A percentile compares a stretch with the other conserved stretches of the same genome.
Evolutionary conservation across 2,329 filamentous ascomycete genomes (phyloP).

Genomic region (Penicillium sp.): DNA sequence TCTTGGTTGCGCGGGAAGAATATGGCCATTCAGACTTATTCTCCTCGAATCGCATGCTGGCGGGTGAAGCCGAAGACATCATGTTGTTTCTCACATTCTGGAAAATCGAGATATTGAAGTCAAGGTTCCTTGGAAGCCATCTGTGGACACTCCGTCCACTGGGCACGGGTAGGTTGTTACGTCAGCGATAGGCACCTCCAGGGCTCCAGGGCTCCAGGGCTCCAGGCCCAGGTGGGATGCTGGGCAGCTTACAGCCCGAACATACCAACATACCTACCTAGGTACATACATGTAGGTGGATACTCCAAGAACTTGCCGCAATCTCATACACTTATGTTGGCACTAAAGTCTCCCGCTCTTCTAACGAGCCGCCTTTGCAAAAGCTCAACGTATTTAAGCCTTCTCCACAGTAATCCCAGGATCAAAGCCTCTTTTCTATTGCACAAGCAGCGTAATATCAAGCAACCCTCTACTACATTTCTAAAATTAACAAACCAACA

Average conservation of each 20-base stretch:
- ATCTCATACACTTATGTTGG: neutral
- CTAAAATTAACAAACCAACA: no score
- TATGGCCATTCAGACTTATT: slow-evolving; percentile 16
- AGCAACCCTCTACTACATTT: neutral
- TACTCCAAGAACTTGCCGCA: no score
- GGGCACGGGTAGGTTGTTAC: neutral
- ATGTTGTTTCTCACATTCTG: slow-evolving; percentile 2
- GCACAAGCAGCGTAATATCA: neutral
- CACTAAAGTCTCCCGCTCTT: neutral
- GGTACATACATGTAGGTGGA: no score
- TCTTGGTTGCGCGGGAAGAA: slow-evolving; percentile 18
- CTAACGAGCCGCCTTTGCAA: neutral
- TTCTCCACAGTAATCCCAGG: neutral
- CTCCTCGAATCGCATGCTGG: slow-evolving; percentile 10
- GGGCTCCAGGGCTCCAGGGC: no score
- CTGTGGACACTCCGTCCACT: no score
- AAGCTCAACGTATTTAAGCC: neutral
- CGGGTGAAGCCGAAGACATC: slow-evolving; percentile 15
- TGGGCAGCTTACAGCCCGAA: no score
- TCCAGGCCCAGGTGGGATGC: no score
- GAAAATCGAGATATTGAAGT: neutral
- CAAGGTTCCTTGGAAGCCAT: neutral
- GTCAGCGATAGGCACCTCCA: neutral
- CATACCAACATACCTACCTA: no score
- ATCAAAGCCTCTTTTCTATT: neutral